A percentile compares a stretch with the other conserved stretches of the same genome.
Evolutionary conservation across 306 rosid genomes (phyloP).

Genomic region (Albizia julibrissin): DNA sequence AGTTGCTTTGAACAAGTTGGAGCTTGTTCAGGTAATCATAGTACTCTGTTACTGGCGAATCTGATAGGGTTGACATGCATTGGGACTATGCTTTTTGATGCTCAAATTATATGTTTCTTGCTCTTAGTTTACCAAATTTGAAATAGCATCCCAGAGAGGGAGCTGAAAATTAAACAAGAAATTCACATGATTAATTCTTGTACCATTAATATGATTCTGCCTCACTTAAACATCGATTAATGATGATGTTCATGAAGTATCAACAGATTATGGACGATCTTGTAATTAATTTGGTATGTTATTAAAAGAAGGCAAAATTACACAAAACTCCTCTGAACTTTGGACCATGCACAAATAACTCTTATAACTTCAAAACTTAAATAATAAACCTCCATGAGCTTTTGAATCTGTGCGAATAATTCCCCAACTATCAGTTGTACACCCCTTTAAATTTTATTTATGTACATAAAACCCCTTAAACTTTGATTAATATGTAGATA

Average conservation of each 20-base stretch:
- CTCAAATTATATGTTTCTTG: constrained; percentile 1
- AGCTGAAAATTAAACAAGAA: background rate
- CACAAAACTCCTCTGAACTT: too few species aligned
- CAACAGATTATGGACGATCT: background rate
- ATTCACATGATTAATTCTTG: background rate
- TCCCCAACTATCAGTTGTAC: too few species aligned
- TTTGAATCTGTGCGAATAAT: too few species aligned
- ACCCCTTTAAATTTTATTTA: background rate
- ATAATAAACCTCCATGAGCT: too few species aligned
- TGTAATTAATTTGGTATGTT: background rate
- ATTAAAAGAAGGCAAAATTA: too few species aligned
- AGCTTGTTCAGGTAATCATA: constrained; percentile 68
- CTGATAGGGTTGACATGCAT: constrained; percentile 13
- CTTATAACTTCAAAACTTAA: background rate
- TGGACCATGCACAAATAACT: too few species aligned
- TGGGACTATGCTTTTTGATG: background rate
- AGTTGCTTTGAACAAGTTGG: constrained; percentile 67
- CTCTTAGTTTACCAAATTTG: background rate
- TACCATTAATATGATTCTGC: background rate
- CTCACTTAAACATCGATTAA: background rate
- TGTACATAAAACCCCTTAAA: too few species aligned
- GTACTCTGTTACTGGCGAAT: constrained; percentile 11
- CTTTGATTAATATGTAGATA: too few species aligned
- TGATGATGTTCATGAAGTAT: background rate
- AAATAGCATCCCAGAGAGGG: background rate